Percentiles rank a stretch among this genome's conserved stretches.
Conservation (phyloP, 1,284 basidiomycete genomes). For the Tausonia pullulans region DNA sequence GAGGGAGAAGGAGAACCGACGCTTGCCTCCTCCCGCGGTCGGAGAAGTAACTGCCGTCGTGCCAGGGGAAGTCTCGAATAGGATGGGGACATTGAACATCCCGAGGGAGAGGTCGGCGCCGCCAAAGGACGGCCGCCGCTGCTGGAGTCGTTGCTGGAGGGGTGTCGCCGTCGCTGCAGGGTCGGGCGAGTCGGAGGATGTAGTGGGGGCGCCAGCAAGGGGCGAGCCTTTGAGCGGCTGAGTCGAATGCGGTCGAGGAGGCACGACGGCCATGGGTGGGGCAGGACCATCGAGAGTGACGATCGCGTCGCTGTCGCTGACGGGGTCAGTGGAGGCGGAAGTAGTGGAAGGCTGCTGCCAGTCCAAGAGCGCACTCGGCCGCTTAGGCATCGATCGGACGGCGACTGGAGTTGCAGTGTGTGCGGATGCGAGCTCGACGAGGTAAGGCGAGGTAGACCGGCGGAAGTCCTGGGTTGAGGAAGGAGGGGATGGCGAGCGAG, state of each 20-base stretch:
- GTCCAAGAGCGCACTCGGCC: background rate
- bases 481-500: background rate
- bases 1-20: background rate
- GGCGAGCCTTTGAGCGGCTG: constrained; percentile 7
- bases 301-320: too few species aligned
- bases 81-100: background rate
- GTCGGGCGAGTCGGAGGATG: background rate
- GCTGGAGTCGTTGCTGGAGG: too few species aligned
- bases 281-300: background rate
- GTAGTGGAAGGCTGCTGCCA: background rate
- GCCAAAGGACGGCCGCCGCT: too few species aligned
- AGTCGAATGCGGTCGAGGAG: background rate
- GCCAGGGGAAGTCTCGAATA: background rate
- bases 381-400: background rate
- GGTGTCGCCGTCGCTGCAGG: background rate
- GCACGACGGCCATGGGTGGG: constrained; percentile 4
- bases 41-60: too few species aligned
- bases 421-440: background rate
- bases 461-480: constrained; percentile 9
- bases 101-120: background rate
- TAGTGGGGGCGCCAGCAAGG: background rate
- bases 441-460: constrained; percentile 10
- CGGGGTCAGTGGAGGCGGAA: background rate
- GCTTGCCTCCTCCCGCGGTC: background rate
- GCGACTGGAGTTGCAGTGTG: background rate